Evolutionary conservation across 176 grass and related monocot genomes (phyloP).

Genomic region (Elymus sibiricus): DNA sequence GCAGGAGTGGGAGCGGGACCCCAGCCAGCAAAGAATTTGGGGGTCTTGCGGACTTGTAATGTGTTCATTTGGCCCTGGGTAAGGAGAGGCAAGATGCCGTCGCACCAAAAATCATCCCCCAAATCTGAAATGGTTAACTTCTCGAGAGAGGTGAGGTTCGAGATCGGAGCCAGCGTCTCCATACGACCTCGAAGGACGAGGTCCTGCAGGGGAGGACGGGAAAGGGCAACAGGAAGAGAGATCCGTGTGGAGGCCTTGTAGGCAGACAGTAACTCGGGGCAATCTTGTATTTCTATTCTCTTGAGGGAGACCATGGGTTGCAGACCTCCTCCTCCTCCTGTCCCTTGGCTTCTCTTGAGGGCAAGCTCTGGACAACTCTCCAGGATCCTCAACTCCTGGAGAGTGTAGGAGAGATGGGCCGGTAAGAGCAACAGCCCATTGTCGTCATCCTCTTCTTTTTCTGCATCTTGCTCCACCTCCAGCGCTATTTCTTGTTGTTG

Average conservation of each 20-base stretch:
- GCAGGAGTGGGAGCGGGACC: neutral
- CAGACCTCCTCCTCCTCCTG: neutral
- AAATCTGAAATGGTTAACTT: rapidly evolving
- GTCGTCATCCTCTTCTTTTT: neutral
- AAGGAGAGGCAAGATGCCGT: neutral
- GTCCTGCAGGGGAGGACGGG: neutral
- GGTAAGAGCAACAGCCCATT: neutral
- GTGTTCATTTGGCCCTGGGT: neutral
- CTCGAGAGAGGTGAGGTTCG: neutral
- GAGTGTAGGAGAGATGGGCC: neutral
- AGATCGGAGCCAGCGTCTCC: neutral
- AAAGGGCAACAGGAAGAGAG: neutral
- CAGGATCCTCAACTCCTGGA: rapidly evolving
- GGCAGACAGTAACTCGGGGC: neutral
- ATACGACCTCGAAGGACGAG: rapidly evolving
- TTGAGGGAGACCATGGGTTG: neutral
- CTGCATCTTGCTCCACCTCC: neutral
- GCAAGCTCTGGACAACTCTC: rapidly evolving
- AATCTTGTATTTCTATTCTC: rapidly evolving
- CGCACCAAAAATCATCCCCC: neutral
- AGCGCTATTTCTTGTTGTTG: too few species aligned
- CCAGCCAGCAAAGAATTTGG: neutral
- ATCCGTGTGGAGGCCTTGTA: neutral
- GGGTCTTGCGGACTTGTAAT: neutral
- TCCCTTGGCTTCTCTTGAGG: neutral